Evolutionary conservation across 169 alveolate species (phyloP).

Genomic region (Plasmodium ovale): DNA sequence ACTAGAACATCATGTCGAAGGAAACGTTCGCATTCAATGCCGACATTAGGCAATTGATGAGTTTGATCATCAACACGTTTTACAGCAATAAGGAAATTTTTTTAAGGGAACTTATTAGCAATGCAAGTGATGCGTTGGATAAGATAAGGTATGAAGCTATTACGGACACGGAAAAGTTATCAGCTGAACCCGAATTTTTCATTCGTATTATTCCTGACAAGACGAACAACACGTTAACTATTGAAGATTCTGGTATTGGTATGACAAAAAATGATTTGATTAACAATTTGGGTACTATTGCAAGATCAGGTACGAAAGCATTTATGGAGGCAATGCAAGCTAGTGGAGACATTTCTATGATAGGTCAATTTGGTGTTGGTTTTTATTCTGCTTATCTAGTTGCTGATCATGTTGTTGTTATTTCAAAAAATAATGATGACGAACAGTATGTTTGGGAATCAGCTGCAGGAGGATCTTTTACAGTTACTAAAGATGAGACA

Average conservation of each 20-base stretch:
- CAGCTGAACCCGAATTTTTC: conserved; percentile 93
- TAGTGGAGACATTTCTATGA: conserved; percentile 99
- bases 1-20: conserved; percentile 76
- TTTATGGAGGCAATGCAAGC: conserved; percentile 98
- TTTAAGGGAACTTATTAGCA: conserved; percentile 98
- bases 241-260: conserved; percentile 99
- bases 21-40: conserved; percentile 98
- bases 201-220: conserved; percentile 98
- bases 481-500: conserved; percentile 94
- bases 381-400: conserved; percentile 99
- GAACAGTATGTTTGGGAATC: conserved; percentile 99
- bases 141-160: conserved; percentile 98
- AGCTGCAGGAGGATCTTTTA: conserved; percentile 99
- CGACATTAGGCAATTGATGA: conserved; percentile 97
- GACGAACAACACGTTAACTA: conserved; percentile 95
- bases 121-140: conserved; percentile 99
- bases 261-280: conserved; percentile 98
- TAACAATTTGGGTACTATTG: conserved; percentile 98
- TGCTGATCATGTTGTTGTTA: conserved; percentile 98
- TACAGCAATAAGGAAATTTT: conserved; percentile 99
- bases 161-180: conserved; percentile 96
- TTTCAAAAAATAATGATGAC: conserved; percentile 97
- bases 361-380: conserved; percentile 99
- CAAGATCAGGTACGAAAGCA: conserved; percentile 99
- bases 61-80: conserved; percentile 99